phyloP scores from a whole-genome alignment of 352 stramenopile genomes.

The Phytophthora brassicae region DNA sequence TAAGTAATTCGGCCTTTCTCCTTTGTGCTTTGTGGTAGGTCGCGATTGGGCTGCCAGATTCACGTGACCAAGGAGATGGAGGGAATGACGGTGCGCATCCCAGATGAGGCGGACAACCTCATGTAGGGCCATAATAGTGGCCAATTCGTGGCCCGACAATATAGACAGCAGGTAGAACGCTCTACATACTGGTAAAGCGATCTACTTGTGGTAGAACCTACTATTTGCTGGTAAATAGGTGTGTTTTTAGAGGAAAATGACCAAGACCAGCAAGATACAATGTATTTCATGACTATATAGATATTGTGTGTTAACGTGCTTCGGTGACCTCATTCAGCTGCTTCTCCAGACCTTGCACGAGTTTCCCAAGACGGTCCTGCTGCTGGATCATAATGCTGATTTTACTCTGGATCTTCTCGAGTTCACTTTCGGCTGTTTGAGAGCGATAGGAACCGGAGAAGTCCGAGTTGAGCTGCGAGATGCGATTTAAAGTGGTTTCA shows the following conservation, averaged over 20 bases:
- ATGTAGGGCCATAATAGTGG: slow-evolving; percentile 49
- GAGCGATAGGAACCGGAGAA: slow-evolving; percentile 77
- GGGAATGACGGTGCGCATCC: slow-evolving; percentile 84
- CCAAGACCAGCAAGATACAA: background rate
- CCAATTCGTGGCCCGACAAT: too few relatives aligned
- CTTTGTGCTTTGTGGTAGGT: too few relatives aligned
- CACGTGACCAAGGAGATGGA: slow-evolving; percentile 87
- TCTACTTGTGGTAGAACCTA: background rate
- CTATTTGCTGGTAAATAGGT: background rate
- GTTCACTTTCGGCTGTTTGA: slow-evolving; percentile 61
- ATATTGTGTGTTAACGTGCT: background rate
- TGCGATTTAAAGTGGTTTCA: slow-evolving; percentile 65
- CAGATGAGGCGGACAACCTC: slow-evolving; percentile 89
- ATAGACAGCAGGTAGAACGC: slow-evolving; percentile 20
- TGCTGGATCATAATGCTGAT: slow-evolving; percentile 58
- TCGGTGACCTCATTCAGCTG: slow-evolving; percentile 22
- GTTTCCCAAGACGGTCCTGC: slow-evolving; percentile 47
- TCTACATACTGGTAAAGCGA: background rate
- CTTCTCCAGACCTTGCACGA: slow-evolving; percentile 50
- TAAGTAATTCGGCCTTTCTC: too few relatives aligned
- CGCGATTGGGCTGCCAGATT: slow-evolving; percentile 91
- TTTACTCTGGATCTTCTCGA: slow-evolving; percentile 76
- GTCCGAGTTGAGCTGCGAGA: slow-evolving; percentile 89
- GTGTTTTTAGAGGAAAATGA: background rate
- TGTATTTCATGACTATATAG: background rate